Evolutionary conservation across 371 early-diverging fungal genomes (phyloP).

Genomic region (Dichotomocladium elegans): DNA sequence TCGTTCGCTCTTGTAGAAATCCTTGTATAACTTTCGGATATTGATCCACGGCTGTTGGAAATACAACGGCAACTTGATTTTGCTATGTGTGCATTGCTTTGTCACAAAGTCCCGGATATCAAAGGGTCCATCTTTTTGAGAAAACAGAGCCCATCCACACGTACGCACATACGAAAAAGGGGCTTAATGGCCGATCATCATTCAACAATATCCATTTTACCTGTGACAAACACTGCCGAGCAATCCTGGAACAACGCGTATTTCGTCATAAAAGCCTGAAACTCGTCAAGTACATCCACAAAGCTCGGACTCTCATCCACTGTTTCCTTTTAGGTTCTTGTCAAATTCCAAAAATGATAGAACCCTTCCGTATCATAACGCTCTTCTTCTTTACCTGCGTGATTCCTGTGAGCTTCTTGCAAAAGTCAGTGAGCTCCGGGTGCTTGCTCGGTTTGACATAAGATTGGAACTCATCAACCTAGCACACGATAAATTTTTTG

Average conservation of each 20-base stretch:
- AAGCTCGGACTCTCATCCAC: slow-evolving; percentile 60
- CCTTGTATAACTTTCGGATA: slow-evolving; percentile 46
- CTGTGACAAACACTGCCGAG: slow-evolving; percentile 38
- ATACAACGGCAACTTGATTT: slow-evolving; percentile 43
- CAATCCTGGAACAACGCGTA: slow-evolving; percentile 49
- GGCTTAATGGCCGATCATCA: too few species aligned
- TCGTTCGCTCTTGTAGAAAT: slow-evolving; percentile 41
- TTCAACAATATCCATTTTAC: slow-evolving; percentile 13
- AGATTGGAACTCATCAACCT: slow-evolving; percentile 69
- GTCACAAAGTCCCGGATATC: slow-evolving; percentile 79
- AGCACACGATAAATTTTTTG: not conserved
- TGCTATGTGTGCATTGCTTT: slow-evolving; percentile 56
- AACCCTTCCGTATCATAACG: too few species aligned
- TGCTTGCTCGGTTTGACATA: slow-evolving; percentile 68
- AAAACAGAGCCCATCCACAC: not conserved
- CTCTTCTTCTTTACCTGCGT: slow-evolving; percentile 42
- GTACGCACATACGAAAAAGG: too few species aligned
- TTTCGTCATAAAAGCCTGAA: slow-evolving; percentile 43
- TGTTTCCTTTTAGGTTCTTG: too few species aligned
- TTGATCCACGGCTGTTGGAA: slow-evolving; percentile 63
- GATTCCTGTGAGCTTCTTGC: slow-evolving; percentile 73
- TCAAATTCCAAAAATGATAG: too few species aligned
- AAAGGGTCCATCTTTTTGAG: slow-evolving; percentile 68
- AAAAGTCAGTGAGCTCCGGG: slow-evolving; percentile 69
- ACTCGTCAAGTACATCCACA: slow-evolving; percentile 32